A percentile compares a stretch with the other conserved stretches of the same genome.
phyloP scores from a whole-genome alignment of 2,329 filamentous ascomycete genomes.

The Lasiodiplodia theobromae region DNA sequence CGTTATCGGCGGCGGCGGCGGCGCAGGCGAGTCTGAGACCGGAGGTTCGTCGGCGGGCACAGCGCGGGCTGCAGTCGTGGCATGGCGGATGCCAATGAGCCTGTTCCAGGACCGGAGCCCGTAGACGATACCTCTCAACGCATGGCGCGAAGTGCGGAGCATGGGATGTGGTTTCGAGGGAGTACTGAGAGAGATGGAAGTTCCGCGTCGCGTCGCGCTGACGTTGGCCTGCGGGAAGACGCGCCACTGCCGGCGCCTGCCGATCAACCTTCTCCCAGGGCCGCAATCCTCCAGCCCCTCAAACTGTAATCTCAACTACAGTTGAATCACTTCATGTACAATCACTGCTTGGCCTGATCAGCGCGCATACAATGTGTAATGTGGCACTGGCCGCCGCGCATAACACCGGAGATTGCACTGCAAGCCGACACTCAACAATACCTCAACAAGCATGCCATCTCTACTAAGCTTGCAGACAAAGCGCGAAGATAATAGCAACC shows the following conservation, averaged over 20 bases:
- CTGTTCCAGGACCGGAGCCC: neutral
- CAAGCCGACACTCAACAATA: no score
- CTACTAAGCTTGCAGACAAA: no score
- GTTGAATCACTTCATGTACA: no score
- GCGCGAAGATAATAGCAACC: no score
- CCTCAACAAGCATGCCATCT: no score
- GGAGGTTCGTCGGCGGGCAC: constrained; percentile 8
- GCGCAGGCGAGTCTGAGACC: constrained; percentile 22
- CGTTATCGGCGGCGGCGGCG: constrained; percentile 31
- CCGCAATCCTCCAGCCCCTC: no score
- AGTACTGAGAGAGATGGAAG: neutral
- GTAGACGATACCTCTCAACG: constrained; percentile 36
- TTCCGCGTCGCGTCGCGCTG: neutral
- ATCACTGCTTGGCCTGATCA: no score
- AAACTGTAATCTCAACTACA: no score
- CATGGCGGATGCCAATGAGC: constrained; percentile 32
- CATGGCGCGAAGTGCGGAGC: constrained; percentile 42
- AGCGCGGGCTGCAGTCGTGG: constrained; percentile 29
- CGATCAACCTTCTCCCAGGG: neutral
- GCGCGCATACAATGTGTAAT: no score
- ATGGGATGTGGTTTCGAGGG: constrained; percentile 35
- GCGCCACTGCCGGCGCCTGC: neutral
- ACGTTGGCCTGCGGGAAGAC: constrained; percentile 2
- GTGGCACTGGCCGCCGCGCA: no score
- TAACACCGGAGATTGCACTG: no score